Evolutionary conservation across 1,139 yeast species (phyloP), one percentile per base, ranked within the genome.

Genomic region (Yamadazyma spencermartinsiae): DNA sequence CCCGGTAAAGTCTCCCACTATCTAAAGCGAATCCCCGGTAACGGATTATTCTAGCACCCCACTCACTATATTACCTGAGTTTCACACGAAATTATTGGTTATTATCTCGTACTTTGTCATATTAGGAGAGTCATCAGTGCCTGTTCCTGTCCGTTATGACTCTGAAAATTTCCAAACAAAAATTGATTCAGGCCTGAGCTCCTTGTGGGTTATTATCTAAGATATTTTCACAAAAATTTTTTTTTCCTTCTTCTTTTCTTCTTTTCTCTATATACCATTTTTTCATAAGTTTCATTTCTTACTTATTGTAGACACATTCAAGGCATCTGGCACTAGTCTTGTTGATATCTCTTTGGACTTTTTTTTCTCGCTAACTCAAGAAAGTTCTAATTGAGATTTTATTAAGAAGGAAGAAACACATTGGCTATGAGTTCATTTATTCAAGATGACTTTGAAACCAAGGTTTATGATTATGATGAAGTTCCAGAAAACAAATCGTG

Each of bases 401-500:
- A 24, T 24, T n/a, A 24, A 24, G 27, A 24, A 24, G 6, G 6
- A 24, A 24, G 7, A 24, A 24, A 24, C 13, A 8, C 16, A 26
- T 7, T 12, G 14, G 29, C 11, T 26, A 26, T 28, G 31, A 28
- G 20, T 28, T 28, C 73, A 30, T 71, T 69, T 58, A 68, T 69
- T 32, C 72, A 65, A 48, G 66, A 65, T 44, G 72, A 65, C 45
- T 67, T 67, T 49, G 52, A 55, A 38, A 60, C 74, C 26, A 60
- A 63, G 42, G 62, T 77, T 39, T 86, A 82, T 70, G 55, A 74
- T 32, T 86, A 85, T 63, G 87, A 84, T 54, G 92, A 86, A 60
- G 74, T 80, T 27, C 83, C 88, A 29, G 83, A 79, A 51, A 86
- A 89, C 71, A 79, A 71, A 53, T 85, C 96, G 9, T 92, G 98